These are phyloP conservation scores for Lindgomyces ingoldianus DNA, from an alignment of 495 filamentous ascomycete species.

Conservation along the genomic window DNA sequence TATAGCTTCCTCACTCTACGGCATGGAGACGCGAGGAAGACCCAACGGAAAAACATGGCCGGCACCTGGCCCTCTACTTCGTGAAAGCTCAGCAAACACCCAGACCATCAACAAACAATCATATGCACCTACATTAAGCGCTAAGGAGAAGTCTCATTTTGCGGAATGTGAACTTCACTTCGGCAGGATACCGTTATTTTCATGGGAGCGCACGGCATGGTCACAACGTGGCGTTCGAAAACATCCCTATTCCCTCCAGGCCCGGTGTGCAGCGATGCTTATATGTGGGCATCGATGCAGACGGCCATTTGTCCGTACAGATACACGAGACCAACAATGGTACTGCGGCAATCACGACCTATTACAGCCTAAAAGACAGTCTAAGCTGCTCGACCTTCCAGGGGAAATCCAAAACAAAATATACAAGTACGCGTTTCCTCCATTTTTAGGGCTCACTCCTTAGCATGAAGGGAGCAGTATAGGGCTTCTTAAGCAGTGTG, in stretches of 20 bases:
- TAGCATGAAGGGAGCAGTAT: constrained; percentile 8
- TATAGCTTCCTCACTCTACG: constrained; percentile 8
- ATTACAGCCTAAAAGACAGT: constrained; percentile 16
- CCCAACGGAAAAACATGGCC: constrained; percentile 6
- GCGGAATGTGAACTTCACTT: constrained; percentile 6
- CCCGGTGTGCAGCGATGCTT: constrained; percentile 1
- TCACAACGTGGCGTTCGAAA: constrained; percentile 3
- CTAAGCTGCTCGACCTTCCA: constrained; percentile 9
- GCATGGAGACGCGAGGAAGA: constrained; percentile 9
- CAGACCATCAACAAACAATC: constrained; percentile 1
- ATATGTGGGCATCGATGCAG: constrained; percentile 5
- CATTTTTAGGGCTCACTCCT: constrained; percentile 17
- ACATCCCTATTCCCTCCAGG: constrained; percentile 4
- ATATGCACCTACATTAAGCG: constrained; percentile 11
- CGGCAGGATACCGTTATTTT: constrained; percentile 10
- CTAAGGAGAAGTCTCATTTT: constrained; percentile 13
- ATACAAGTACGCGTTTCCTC: constrained; percentile 16
- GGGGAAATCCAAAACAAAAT: constrained; percentile 14
- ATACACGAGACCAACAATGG: constrained; percentile 11
- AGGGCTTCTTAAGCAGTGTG: too few relatives aligned
- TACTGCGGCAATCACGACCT: constrained; percentile 11
- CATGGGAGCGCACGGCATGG: constrained; percentile 6
- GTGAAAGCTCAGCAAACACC: constrained; percentile 8
- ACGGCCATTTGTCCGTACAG: constrained; percentile 12
- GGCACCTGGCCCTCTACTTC: constrained; percentile 11